These are phyloP conservation scores for Austroboletus sp. DNA, from an alignment of 1,284 basidiomycete genomes.

Conservation along the genomic window DNA sequence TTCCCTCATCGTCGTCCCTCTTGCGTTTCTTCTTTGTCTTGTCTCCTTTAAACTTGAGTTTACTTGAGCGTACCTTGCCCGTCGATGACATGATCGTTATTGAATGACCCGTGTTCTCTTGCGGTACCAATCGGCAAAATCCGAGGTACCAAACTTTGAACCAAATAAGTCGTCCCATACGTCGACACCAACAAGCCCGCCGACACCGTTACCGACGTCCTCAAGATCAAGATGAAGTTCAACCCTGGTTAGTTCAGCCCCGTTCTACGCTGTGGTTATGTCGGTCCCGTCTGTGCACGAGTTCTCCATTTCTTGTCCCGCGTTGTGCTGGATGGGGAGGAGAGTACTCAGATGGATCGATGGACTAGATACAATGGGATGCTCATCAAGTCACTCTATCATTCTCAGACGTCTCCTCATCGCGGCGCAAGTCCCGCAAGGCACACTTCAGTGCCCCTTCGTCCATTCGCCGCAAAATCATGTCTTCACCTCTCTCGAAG, in stretches of 20 bases:
- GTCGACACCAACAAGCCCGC: conserved; percentile 15
- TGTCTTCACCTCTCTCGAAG: conserved; percentile 94
- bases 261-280: conserved; percentile 2
- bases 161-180: conserved; percentile 27
- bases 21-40: conserved; percentile 77
- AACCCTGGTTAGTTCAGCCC: conserved; percentile 59
- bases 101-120: neutral
- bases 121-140: conserved; percentile 18
- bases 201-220: conserved; percentile 40
- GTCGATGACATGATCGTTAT: conserved; percentile 21
- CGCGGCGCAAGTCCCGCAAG: conserved; percentile 94
- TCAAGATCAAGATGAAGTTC: conserved; percentile 74
- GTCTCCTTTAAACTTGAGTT: conserved; percentile 83
- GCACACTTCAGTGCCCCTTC: conserved; percentile 93
- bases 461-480: conserved; percentile 91
- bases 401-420: conserved; percentile 69
- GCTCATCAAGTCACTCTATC: conserved; percentile 24
- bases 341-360: conserved; percentile 38
- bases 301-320: conserved; percentile 18
- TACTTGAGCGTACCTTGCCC: conserved; percentile 55
- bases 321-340: conserved; percentile 50
- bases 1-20: conserved; percentile 44
- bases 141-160: conserved; percentile 31
- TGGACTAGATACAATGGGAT: conserved; percentile 27
- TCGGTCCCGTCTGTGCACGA: conserved; percentile 16